Percentiles rank a stretch among this genome's conserved stretches.
phyloP scores from a whole-genome alignment of 225 moss, liverwort and hornwort species.

The Climacium dendroides region DNA sequence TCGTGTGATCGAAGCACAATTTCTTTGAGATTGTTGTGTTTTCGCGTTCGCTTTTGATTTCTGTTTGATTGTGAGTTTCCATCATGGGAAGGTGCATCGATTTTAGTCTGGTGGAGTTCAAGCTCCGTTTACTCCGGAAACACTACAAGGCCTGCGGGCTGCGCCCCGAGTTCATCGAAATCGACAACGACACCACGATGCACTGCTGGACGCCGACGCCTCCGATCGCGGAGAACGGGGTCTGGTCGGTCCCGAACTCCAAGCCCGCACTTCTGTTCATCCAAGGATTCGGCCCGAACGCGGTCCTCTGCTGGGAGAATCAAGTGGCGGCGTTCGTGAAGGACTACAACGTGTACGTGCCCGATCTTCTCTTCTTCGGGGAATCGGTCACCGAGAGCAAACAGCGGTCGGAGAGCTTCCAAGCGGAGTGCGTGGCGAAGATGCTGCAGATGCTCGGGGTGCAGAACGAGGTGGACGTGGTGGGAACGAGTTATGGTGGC shows the following conservation, averaged over 20 bases:
- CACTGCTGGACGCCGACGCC: slow-evolving; percentile 65
- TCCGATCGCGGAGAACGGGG: slow-evolving; percentile 17
- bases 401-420: slow-evolving; percentile 55
- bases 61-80: background rate
- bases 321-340: slow-evolving; percentile 41
- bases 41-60: background rate
- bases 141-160: slow-evolving; percentile 46
- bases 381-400: slow-evolving; percentile 30
- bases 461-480: slow-evolving; percentile 51
- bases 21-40: background rate
- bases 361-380: slow-evolving; percentile 70
- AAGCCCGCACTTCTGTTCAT: slow-evolving; percentile 42
- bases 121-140: slow-evolving; percentile 11
- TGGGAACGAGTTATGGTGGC: slow-evolving; percentile 80
- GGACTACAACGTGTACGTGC: slow-evolving; percentile 59
- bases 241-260: slow-evolving; percentile 29
- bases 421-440: slow-evolving; percentile 55
- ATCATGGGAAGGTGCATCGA: slow-evolving; percentile 17
- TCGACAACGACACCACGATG: slow-evolving; percentile 67
- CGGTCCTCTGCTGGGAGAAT: slow-evolving; percentile 36
- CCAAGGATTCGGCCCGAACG: slow-evolving; percentile 61
- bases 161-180: slow-evolving; percentile 26
- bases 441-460: slow-evolving; percentile 46
- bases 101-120: slow-evolving; percentile 21
- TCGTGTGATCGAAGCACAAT: background rate